Conservation (phyloP, 2,329 filamentous ascomycete genomes). For the Alternaria sp. region DNA sequence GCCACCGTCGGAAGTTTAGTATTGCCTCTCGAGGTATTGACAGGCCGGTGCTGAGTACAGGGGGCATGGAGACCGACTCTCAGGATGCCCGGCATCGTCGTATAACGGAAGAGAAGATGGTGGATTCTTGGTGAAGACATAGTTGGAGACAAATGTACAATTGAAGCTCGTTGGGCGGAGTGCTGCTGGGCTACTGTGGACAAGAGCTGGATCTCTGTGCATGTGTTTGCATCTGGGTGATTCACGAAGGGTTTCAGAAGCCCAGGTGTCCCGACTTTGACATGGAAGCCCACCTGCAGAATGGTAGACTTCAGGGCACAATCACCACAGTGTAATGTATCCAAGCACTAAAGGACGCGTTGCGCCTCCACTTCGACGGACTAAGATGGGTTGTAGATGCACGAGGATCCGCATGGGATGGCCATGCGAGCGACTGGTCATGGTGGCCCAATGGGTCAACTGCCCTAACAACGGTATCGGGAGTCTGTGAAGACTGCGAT, state of each 20-base stretch:
- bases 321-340: neutral
- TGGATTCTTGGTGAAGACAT: slow-evolving; percentile 14
- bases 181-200: neutral
- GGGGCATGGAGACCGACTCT: slow-evolving; percentile 26
- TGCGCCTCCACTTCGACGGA: neutral
- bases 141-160: neutral
- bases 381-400: neutral
- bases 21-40: slow-evolving; percentile 45
- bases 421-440: neutral
- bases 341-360: neutral
- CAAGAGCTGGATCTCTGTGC: slow-evolving; percentile 8
- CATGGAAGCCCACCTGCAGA: slow-evolving; percentile 7
- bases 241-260: slow-evolving; percentile 1
- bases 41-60: slow-evolving; percentile 32
- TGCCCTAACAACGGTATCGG: neutral
- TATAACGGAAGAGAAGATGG: slow-evolving; percentile 32
- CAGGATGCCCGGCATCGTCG: slow-evolving; percentile 41
- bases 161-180: neutral
- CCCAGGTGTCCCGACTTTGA: neutral
- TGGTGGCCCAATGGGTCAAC: neutral
- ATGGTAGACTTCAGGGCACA: neutral
- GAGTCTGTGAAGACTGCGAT: neutral
- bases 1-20: slow-evolving; percentile 57
- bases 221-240: neutral
- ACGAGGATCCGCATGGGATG: neutral